A percentile compares a stretch with the other conserved stretches of the same genome.
These are phyloP conservation scores for Verticillium longisporum DNA, from an alignment of 2,329 filamentous ascomycete genomes.

Conservation along the genomic window DNA sequence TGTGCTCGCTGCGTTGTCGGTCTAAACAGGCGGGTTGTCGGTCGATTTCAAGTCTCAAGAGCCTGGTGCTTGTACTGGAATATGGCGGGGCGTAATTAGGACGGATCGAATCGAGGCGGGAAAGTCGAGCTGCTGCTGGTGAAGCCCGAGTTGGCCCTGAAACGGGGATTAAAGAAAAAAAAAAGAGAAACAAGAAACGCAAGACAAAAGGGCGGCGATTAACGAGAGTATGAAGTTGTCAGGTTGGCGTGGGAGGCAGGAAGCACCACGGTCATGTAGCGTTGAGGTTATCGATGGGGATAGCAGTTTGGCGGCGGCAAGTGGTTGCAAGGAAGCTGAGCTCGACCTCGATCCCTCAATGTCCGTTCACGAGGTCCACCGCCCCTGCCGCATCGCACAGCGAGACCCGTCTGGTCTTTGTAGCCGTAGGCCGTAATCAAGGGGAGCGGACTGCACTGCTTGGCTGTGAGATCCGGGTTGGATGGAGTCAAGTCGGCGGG, in stretches of 20 bases:
- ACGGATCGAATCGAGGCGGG: neutral
- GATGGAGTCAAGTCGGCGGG: constrained; percentile 1
- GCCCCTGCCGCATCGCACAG: constrained; percentile 38
- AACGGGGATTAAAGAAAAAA: neutral
- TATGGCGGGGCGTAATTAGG: neutral
- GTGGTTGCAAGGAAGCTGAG: neutral
- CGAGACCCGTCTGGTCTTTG: constrained; percentile 15
- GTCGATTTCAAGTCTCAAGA: neutral
- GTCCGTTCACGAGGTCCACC: constrained; percentile 30
- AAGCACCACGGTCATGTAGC: neutral
- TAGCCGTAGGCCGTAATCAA: neutral
- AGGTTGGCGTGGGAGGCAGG: neutral
- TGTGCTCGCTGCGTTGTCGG: neutral
- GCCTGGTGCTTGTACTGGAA: neutral
- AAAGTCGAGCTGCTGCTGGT: neutral
- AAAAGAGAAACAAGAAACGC: no score
- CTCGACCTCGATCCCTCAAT: constrained; percentile 24
- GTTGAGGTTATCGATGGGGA: neutral
- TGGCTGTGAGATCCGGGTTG: neutral
- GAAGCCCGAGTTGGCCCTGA: neutral
- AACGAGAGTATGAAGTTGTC: neutral
- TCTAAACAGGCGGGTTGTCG: neutral
- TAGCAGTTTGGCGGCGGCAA: constrained; percentile 4
- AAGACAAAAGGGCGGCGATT: neutral
- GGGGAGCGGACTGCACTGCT: neutral